Base-by-base conservation (phyloP, 768 basidiomycete species). In the Naganishia vishniacii region DNA sequence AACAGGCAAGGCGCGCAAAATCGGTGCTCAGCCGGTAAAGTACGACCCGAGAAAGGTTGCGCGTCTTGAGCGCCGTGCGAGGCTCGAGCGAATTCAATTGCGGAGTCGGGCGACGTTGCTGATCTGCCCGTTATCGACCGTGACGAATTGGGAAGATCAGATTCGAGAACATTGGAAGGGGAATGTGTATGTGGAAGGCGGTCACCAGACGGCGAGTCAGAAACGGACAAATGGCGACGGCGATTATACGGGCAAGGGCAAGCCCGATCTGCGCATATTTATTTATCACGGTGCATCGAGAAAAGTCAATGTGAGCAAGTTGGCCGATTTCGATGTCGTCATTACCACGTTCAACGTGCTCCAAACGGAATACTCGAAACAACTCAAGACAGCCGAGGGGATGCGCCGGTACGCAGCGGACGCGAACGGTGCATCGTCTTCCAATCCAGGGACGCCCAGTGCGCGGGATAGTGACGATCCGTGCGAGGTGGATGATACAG, bases 121-220 rank as follows among this genome's bases (percentile, higher is more conserved):
- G 71, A 83, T 99, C 29, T 98, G 95, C 71, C 95, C 95, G 7
- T 81, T 99, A 40, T 92, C 91, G 12, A 99, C 95, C 5, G 91
- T 99, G 1, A 85, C 89, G 49, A 98, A 98, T 73, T 99, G 95
- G 95, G 95, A 99, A 79, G 91, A 94, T 62, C 95, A 99, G 77
- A 91, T 99, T 72, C 84, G 88, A 64, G 95, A 99, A 74, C 95
- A 99, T 75, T 97, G 92, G 92, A 84, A 83, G 67, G 92, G 92
- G 8, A 84, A 86, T 61, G 91, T 95, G 3, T 81, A 81, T 25
- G 87, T 95, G 44, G 81, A 87, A 60, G 91, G 93, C 20, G 67
- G 68, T 58, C 69, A 69, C 20, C 71, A 67, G 31, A 74, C 72
- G 28, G 63, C 59, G 18, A 58, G 49, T 18, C 48, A 64, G 58